Evolutionary conservation across 2,329 filamentous ascomycete genomes (phyloP), one percentile per base, ranked within the genome.

Genomic region (Parascedosporium putredinis): DNA sequence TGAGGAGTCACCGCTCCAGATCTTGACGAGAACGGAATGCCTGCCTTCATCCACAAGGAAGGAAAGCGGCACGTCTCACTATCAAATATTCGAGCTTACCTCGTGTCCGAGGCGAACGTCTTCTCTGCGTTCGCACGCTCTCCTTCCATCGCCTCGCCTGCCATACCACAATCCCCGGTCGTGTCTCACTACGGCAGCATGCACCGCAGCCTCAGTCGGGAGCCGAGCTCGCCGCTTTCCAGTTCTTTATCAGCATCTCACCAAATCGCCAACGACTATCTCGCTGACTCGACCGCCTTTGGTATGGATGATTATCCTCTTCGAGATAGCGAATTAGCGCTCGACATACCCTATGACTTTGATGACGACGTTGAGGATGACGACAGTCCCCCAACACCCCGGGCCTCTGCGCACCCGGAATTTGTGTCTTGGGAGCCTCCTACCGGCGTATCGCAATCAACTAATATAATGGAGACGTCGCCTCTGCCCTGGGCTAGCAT

Each of bases 51-150:
- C 2, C 72, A 71, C 22, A 83, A 78, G 60, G 70, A 81, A 52
- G 83, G 82, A 20, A 86, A 85, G 60, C 73, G 83, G 22, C 77
- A 81, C 51, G 69, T 87, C 45, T 75, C 72, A 14, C 66, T 87
- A n/a, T 73, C 76, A 14, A 76, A 76, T 47, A 76, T 88, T 27
- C 75, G 77, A 20, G 83, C 81, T 12, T 77, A 75, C 55, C 62
- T 87, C 24, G 79, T 86, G 36, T 83, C 82, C 3, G 82, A 87
- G 56, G 78, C 80, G 16, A 80, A 79, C 44, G 73, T 80, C 34
- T 85, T 86, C 51, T 77, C 80, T 3, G 73, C 72, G 8, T 63
- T 84, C 34, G 74, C 75, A 7, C 49, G 45, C 8, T 51, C 47
- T 4, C 63, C 68, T 3, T 69, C 68, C 3, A 56, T 65, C 10